Percentiles rank a stretch among this genome's conserved stretches.
phyloP scores from a whole-genome alignment of 78 protist genomes.

The Cavenderia fasciculata region DNA sequence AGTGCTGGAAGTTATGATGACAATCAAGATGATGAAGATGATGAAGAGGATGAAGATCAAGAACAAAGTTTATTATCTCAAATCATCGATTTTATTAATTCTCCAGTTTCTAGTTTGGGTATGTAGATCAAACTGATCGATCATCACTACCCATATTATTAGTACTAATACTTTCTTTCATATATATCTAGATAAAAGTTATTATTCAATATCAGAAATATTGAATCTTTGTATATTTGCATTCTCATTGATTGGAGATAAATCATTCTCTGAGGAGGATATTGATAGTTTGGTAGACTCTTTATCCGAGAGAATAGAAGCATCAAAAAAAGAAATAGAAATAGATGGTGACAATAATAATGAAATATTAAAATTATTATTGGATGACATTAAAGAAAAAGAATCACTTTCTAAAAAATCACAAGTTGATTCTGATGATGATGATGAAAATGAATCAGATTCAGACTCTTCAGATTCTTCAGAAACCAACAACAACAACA shows the following conservation, averaged over 20 bases:
- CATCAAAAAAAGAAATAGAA: slow-evolving; percentile 15
- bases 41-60: background rate
- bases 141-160: background rate
- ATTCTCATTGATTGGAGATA: slow-evolving; percentile 33
- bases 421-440: background rate
- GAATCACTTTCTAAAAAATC: no score
- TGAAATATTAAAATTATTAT: background rate
- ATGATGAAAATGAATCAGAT: background rate
- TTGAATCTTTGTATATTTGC: slow-evolving; percentile 21
- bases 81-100: slow-evolving; percentile 23
- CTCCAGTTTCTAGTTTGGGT: slow-evolving; percentile 8
- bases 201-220: slow-evolving; percentile 29
- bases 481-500: background rate
- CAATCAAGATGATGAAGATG: background rate
- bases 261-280: background rate
- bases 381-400: background rate
- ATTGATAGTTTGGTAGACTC: background rate
- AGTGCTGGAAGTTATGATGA: background rate
- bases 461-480: no score
- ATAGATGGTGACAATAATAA: no score
- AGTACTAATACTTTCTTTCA: background rate
- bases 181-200: background rate
- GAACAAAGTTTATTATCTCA: slow-evolving; percentile 29
- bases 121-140: no score
- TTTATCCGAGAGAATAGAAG: background rate